Evolutionary conservation across 805 yeast genomes (phyloP).

Genomic region (Barnettozyma populi): DNA sequence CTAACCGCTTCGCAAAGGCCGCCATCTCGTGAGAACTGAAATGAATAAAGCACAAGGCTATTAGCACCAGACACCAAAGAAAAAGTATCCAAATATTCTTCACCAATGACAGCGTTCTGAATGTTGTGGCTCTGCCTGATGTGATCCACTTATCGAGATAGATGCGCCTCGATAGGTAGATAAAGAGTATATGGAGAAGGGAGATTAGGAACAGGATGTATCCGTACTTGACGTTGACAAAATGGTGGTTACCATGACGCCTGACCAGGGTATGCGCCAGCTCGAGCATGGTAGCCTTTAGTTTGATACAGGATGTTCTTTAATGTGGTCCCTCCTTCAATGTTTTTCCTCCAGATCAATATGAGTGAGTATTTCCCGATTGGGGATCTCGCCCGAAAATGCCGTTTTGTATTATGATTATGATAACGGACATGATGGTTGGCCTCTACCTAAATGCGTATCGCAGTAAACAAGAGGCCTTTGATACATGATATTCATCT

Average conservation of each 20-base stretch:
- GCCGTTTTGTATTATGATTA: no score
- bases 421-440: no score
- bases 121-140: constrained; percentile 34
- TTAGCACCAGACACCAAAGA: constrained; percentile 30
- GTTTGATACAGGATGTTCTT: neutral
- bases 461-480: no score
- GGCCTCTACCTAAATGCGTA: no score
- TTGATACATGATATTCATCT: no score
- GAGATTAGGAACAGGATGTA: constrained; percentile 42
- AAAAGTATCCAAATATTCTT: constrained; percentile 33
- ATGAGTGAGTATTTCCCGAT: constrained; percentile 4
- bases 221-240: constrained; percentile 56
- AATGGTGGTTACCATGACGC: constrained; percentile 52
- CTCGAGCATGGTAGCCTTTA: neutral
- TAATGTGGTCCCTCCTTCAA: no score
- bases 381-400: neutral
- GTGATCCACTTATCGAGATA: constrained; percentile 33
- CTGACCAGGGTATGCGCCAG: constrained; percentile 9
- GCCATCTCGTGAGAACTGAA: constrained; percentile 29
- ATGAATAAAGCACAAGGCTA: constrained; percentile 31
- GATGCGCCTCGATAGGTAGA: constrained; percentile 30
- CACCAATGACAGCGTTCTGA: constrained; percentile 27
- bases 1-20: constrained; percentile 48
- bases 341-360: no score
- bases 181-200: constrained; percentile 31